These are phyloP conservation scores for Lachancea quebecensis DNA, from an alignment of 805 yeast genomes.

Conservation along the genomic window DNA sequence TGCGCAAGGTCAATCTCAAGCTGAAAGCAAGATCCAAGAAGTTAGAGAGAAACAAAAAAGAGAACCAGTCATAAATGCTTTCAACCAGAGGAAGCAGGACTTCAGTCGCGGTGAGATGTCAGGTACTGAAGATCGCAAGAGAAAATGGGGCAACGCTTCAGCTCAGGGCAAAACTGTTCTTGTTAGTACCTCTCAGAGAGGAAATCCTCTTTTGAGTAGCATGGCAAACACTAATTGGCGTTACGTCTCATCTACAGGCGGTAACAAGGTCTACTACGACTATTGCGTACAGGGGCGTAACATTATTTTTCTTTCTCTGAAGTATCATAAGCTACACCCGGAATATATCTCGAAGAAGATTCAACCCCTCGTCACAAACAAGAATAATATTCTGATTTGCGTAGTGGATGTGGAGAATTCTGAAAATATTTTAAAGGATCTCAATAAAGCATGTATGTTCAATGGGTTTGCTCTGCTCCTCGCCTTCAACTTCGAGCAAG, in stretches of 20 bases:
- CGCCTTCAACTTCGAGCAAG: constrained; percentile 46
- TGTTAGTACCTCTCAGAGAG: constrained; percentile 61
- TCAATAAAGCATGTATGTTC: constrained; percentile 36
- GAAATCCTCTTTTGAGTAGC: constrained; percentile 58
- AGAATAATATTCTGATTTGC: constrained; percentile 48
- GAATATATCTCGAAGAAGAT: constrained; percentile 62
- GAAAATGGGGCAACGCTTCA: background rate
- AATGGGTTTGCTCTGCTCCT: constrained; percentile 36
- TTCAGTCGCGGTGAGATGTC: background rate
- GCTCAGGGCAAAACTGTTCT: constrained; percentile 35
- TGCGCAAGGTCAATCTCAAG: background rate
- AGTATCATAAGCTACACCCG: constrained; percentile 70
- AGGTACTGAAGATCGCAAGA: constrained; percentile 3
- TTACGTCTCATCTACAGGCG: constrained; percentile 33
- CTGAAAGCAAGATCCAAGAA: background rate
- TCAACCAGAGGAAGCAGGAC: constrained; percentile 9
- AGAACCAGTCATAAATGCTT: constrained; percentile 7
- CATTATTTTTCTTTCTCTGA: constrained; percentile 56
- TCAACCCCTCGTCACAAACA: constrained; percentile 34
- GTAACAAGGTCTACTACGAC: constrained; percentile 46
- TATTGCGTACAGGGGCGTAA: constrained; percentile 54
- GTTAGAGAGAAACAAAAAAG: background rate
- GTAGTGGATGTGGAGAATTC: constrained; percentile 61
- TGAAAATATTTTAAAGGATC: constrained; percentile 37
- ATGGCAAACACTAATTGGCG: constrained; percentile 51